A percentile compares a stretch with the other conserved stretches of the same genome.
Evolutionary conservation across 345 rosid species (phyloP).

Genomic region (Turnera subulata): DNA sequence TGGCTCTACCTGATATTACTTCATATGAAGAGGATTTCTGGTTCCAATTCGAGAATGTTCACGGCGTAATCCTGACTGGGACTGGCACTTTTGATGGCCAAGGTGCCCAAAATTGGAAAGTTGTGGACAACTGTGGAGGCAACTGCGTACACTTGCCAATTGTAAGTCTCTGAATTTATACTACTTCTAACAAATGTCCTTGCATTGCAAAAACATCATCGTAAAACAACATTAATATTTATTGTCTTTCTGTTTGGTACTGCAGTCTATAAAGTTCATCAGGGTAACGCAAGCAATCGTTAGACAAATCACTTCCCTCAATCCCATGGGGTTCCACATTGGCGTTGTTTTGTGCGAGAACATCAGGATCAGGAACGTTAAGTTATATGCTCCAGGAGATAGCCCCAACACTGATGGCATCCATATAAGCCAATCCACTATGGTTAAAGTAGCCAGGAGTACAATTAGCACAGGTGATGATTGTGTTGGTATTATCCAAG

Average conservation of each 20-base stretch:
- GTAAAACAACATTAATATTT: background rate
- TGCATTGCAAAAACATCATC: background rate
- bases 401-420: slow-evolving; percentile 77
- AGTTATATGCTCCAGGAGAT: slow-evolving; percentile 33
- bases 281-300: slow-evolving; percentile 29
- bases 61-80: slow-evolving; percentile 49
- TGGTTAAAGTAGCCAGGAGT: slow-evolving; percentile 36
- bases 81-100: slow-evolving; percentile 62
- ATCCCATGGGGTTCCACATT: slow-evolving; percentile 63
- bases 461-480: slow-evolving; percentile 62
- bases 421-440: slow-evolving; percentile 57
- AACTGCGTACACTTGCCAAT: slow-evolving; percentile 6
- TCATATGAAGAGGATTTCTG: slow-evolving; percentile 33
- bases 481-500: slow-evolving; percentile 61
- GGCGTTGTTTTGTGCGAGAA: slow-evolving; percentile 33
- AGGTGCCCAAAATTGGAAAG: slow-evolving; percentile 53
- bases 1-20: slow-evolving; percentile 28
- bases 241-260: background rate
- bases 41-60: slow-evolving; percentile 45
- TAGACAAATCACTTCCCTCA: slow-evolving; percentile 41
- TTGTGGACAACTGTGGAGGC: slow-evolving; percentile 17
- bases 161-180: slow-evolving; percentile 12
- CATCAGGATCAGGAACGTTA: slow-evolving; percentile 23
- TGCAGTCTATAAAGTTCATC: slow-evolving; percentile 42
- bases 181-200: background rate